These are phyloP conservation scores for Lentithecium fluviatile DNA, from an alignment of 495 filamentous ascomycete species.

Conservation along the genomic window DNA sequence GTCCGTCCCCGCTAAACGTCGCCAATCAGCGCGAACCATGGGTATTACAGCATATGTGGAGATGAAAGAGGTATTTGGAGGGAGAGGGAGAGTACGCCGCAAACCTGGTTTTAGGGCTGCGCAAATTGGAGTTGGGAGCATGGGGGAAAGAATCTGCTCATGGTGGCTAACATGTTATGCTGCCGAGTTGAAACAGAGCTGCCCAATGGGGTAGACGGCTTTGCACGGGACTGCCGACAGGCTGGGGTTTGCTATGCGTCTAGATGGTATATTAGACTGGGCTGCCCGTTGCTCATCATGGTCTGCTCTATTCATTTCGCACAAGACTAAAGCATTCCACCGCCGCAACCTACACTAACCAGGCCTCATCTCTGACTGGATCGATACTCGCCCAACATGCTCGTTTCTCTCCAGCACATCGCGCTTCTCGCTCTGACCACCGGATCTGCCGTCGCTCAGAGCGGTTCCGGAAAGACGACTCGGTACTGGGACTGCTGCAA, in stretches of 20 bases:
- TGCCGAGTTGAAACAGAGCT: no score
- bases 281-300: not conserved
- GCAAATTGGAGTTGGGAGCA: no score
- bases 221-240: not conserved
- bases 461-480: conserved; percentile 53
- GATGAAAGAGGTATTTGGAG: not conserved
- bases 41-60: not conserved
- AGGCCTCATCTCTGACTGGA: no score
- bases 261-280: not conserved
- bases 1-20: no score
- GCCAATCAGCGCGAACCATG: not conserved
- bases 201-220: not conserved
- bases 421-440: conserved; percentile 23
- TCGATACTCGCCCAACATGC: conserved; percentile 19
- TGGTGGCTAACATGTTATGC: no score
- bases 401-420: conserved; percentile 21
- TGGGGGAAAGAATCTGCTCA: no score
- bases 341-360: not conserved
- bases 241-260: not conserved
- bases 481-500: conserved; percentile 75
- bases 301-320: not conserved
- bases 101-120: no score
- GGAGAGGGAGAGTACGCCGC: no score
- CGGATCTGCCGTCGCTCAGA: conserved; percentile 34
- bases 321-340: not conserved